Percentiles rank a stretch among this genome's conserved stretches.
These are phyloP conservation scores for Coemansia brasiliensis DNA, from an alignment of 192 early-diverging fungal genomes.

Conservation along the genomic window DNA sequence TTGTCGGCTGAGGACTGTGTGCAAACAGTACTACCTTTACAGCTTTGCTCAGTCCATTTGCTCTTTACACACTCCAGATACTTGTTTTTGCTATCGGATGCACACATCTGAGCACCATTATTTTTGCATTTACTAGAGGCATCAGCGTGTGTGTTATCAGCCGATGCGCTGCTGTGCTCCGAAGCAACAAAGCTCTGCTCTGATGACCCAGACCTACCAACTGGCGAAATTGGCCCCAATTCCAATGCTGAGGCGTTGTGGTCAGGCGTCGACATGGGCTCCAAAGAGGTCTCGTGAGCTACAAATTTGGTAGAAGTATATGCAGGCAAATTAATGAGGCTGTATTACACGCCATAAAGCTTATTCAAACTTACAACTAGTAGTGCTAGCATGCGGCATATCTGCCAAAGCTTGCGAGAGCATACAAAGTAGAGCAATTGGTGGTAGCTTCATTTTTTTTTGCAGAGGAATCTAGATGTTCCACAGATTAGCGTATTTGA, in stretches of 20 bases:
- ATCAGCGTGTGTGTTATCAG: not conserved
- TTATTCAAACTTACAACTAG: not conserved
- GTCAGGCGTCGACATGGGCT: too few relatives aligned
- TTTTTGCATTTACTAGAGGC: not conserved
- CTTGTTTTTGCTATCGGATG: not conserved
- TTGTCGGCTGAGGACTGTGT: conserved; percentile 4
- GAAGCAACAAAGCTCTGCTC: not conserved
- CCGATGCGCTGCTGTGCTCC: not conserved
- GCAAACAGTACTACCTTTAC: conserved; percentile 2
- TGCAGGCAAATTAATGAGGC: too few relatives aligned
- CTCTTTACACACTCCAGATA: conserved; percentile 2
- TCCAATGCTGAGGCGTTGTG: not conserved
- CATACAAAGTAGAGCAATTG: not conserved
- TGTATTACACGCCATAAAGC: too few relatives aligned
- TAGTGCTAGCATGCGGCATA: not conserved
- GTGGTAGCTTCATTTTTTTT: conserved; percentile 8
- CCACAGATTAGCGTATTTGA: too few relatives aligned
- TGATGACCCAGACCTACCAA: not conserved
- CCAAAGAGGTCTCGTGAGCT: not conserved
- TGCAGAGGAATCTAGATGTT: too few relatives aligned
- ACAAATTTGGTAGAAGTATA: not conserved
- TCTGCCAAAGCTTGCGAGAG: not conserved
- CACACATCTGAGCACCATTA: conserved; percentile 7
- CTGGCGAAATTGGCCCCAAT: not conserved
- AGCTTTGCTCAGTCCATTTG: conserved; percentile 5